phyloP scores from a whole-genome alignment of 2,329 filamentous ascomycete genomes.

The Cryoendolithus antarcticus region DNA sequence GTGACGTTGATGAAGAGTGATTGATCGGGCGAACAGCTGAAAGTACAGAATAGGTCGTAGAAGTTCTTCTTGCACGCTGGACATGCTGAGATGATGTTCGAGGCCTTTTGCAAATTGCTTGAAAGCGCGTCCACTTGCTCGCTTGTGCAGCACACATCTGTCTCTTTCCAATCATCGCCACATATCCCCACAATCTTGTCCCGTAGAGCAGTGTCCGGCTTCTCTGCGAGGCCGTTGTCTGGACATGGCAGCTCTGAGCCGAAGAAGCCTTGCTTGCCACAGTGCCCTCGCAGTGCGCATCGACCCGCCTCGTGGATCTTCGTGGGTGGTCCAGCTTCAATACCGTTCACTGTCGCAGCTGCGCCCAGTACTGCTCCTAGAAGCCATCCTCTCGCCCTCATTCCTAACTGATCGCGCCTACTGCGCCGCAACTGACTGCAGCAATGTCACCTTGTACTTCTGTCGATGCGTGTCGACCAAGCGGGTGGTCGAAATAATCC shows the following conservation, averaged over 20 bases:
- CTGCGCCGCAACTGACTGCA: too few species aligned
- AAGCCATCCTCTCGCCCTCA: not conserved
- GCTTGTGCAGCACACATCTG: constrained; percentile 70
- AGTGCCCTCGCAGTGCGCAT: constrained; percentile 83
- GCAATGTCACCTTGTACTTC: too few species aligned
- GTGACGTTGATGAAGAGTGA: constrained; percentile 93
- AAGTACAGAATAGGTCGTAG: constrained; percentile 95
- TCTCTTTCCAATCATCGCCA: constrained; percentile 72
- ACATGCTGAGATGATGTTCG: constrained; percentile 81
- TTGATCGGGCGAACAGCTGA: constrained; percentile 95
- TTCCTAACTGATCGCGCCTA: too few species aligned
- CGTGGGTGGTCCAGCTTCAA: constrained; percentile 14
- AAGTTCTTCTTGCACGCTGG: constrained; percentile 98
- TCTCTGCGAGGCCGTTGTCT: constrained; percentile 71
- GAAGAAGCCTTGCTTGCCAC: constrained; percentile 82
- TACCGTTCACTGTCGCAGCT: constrained; percentile 1
- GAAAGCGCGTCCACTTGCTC: constrained; percentile 74
- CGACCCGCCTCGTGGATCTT: constrained; percentile 69
- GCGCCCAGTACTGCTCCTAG: constrained; percentile 1
- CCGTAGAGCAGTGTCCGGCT: constrained; percentile 59
- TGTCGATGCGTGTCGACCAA: too few species aligned
- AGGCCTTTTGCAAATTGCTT: constrained; percentile 74
- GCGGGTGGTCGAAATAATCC: too few species aligned
- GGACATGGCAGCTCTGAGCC: constrained; percentile 81
- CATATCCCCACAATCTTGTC: constrained; percentile 74